Evolutionary conservation across 1,139 yeast genomes (phyloP).

Genomic region (Barnettozyma hawaiiensis): DNA sequence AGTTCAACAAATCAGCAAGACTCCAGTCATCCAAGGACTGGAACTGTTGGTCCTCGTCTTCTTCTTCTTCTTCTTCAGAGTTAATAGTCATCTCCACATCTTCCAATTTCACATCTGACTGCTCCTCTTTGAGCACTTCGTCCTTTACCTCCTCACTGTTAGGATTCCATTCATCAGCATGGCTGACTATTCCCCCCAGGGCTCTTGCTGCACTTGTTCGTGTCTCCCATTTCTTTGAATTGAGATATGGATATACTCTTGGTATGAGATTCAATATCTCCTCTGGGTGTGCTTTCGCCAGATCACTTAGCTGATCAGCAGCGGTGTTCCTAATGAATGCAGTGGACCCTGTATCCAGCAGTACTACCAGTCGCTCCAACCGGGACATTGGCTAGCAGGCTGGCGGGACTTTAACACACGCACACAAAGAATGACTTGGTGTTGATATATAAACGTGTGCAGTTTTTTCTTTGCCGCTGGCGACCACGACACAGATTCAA

Average conservation of each 20-base stretch:
- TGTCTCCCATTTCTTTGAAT: conserved; percentile 90
- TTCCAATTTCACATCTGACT: conserved; percentile 31
- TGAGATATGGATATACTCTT: conserved; percentile 84
- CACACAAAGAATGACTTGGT: too few species aligned
- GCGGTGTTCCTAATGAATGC: conserved; percentile 93
- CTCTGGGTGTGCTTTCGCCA: conserved; percentile 93
- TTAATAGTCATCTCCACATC: conserved; percentile 5
- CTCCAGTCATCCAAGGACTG: conserved; percentile 61
- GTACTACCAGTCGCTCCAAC: conserved; percentile 66
- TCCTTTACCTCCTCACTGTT: conserved; percentile 32
- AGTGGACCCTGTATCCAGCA: conserved; percentile 93
- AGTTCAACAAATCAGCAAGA: conserved; percentile 55
- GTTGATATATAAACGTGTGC: not conserved
- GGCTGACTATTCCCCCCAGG: conserved; percentile 84
- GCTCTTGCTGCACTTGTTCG: conserved; percentile 94
- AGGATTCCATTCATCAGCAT: conserved; percentile 84
- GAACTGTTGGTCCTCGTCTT: too few species aligned
- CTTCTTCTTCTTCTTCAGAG: conserved; percentile 16
- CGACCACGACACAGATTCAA: not conserved
- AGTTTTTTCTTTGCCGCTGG: not conserved
- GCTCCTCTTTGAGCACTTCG: conserved; percentile 33
- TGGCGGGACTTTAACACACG: too few species aligned
- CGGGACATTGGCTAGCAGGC: conserved; percentile 34
- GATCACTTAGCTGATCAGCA: conserved; percentile 92
- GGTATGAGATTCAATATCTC: conserved; percentile 80